These are phyloP conservation scores for Cicer yamashitae DNA, from an alignment of 306 rosid species.

Conservation along the genomic window DNA sequence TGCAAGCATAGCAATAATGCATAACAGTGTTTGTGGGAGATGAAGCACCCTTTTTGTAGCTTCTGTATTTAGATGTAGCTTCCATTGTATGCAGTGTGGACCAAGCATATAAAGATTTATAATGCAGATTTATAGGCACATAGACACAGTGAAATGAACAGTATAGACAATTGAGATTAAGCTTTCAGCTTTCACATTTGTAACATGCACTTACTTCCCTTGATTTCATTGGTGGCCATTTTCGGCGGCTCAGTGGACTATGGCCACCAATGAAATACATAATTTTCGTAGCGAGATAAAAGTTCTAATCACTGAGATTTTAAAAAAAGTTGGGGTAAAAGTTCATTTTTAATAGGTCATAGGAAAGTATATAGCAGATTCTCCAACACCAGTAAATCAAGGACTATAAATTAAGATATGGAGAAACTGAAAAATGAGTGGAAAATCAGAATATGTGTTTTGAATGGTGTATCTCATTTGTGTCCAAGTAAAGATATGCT, in stretches of 20 bases:
- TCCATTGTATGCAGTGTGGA: slow-evolving; percentile 41
- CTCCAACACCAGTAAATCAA: slow-evolving; percentile 23
- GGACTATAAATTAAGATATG: slow-evolving; percentile 18
- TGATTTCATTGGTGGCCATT: too few species aligned
- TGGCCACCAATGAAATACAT: too few species aligned
- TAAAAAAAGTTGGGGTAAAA: background rate
- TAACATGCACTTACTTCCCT: too few species aligned
- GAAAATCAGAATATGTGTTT: slow-evolving; percentile 33
- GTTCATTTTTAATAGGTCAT: slow-evolving; percentile 31
- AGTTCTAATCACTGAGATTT: too few species aligned
- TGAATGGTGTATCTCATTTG: slow-evolving; percentile 33
- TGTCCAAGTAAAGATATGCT: slow-evolving; percentile 39
- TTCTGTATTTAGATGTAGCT: slow-evolving; percentile 29
- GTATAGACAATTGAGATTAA: background rate
- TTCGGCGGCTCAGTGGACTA: too few species aligned
- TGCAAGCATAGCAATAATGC: slow-evolving; percentile 20
- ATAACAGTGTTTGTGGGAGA: slow-evolving; percentile 22
- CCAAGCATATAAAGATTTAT: slow-evolving; percentile 35
- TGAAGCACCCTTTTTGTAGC: slow-evolving; percentile 40
- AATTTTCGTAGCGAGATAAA: too few species aligned
- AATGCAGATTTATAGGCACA: slow-evolving; percentile 25
- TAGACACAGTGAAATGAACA: background rate
- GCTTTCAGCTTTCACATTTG: background rate
- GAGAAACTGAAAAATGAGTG: slow-evolving; percentile 30
- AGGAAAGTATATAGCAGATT: slow-evolving; percentile 35